Conservation (phyloP, 192 early-diverging fungal species). For the Coemansia sp. region DNA sequence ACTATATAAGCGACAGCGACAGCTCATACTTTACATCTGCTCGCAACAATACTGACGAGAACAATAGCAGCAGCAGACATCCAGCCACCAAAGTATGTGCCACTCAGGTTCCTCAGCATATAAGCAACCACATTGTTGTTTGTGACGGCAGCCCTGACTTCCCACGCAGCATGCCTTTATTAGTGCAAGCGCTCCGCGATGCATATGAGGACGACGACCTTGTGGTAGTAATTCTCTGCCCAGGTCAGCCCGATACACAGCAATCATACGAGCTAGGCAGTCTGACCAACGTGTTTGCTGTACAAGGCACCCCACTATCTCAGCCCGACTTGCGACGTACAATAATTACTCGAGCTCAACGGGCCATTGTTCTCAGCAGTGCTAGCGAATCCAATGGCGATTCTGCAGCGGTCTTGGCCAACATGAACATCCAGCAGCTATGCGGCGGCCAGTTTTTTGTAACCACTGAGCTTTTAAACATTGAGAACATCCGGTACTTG, state of each 20-base stretch:
- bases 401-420: constrained; percentile 43
- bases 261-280: constrained; percentile 14
- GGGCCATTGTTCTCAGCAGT: constrained; percentile 41
- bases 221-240: constrained; percentile 38
- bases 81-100: not conserved
- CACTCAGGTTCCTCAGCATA: constrained; percentile 16
- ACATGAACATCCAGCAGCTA: constrained; percentile 49
- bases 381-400: constrained; percentile 16
- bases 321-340: constrained; percentile 40
- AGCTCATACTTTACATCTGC: constrained; percentile 42
- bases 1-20: constrained; percentile 47
- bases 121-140: constrained; percentile 41
- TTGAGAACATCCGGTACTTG: constrained; percentile 40
- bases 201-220: constrained; percentile 40
- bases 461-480: constrained; percentile 41
- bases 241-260: constrained; percentile 13
- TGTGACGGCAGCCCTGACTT: constrained; percentile 42
- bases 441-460: constrained; percentile 39
- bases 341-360: constrained; percentile 32
- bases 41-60: not conserved
- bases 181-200: constrained; percentile 39
- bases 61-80: too few species aligned
- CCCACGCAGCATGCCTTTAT: constrained; percentile 48
- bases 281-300: constrained; percentile 34
- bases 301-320: constrained; percentile 46